Base-by-base conservation (phyloP, 257 asterid genomes). In the Plantago ovata region DNA sequence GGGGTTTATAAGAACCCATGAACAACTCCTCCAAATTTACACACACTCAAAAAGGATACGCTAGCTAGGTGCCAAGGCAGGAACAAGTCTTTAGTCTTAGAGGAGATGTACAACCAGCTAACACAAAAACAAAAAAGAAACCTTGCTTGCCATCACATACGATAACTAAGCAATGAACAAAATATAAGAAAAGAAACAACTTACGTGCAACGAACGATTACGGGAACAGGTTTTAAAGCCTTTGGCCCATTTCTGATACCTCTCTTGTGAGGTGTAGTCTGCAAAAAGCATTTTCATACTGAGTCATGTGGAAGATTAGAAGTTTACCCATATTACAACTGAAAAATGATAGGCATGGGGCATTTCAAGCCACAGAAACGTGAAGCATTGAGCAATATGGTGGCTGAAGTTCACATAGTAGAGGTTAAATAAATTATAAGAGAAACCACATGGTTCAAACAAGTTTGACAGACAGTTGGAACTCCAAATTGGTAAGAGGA, bases 141-240 rank as follows among this genome's bases (percentile, higher is more conserved):
- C n/a, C n/a, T n/a, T n/a, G n/a, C n/a, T n/a, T n/a, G n/a, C n/a
- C n/a, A n/a, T n/a, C n/a, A n/a, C n/a, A n/a, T n/a, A n/a, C n/a
- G n/a, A n/a, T n/a, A n/a, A n/a, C n/a, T n/a, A n/a, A n/a, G n/a
- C n/a, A n/a, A n/a, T n/a, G n/a, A n/a, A n/a, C n/a, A n/a, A n/a
- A n/a, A n/a, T n/a, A n/a, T n/a, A n/a, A n/a, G 53, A 48, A 68
- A 64, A 39, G 52, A 69, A 72, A 62, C 23, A 65, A 39, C 94
- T 80, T 86, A 89, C 99, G 13, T 93, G 97, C 99, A 93, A 24
- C 91, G 93, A 46, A 86, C 69, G 64, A 89, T 93, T 54, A 93
- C 97, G 20, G 99, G 99, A 56, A 79, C 80, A 51, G 97, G 97
- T 79, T 93, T 93, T 80, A 93, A 77, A 76, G 97, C 97, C 81